A percentile compares a stretch with the other conserved stretches of the same genome.
phyloP scores from a whole-genome alignment of 306 rosid genomes.

The Vigna trinervia region DNA sequence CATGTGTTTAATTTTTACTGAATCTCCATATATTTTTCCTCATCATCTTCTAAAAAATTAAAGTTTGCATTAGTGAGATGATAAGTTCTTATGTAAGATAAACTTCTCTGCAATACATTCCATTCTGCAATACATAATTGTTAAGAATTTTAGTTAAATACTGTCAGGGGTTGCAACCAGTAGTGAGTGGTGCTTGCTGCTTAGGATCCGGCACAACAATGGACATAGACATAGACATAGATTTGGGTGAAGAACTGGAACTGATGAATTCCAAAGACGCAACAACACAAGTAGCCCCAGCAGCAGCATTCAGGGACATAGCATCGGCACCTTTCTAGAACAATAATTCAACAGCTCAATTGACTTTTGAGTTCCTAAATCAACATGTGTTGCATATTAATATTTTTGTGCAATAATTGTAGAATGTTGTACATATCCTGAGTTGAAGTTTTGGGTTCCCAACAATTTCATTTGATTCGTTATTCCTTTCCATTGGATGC shows the following conservation, averaged over 20 bases:
- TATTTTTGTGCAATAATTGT: neutral
- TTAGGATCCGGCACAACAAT: constrained; percentile 25
- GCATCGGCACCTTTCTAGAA: constrained; percentile 73
- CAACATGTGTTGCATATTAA: neutral
- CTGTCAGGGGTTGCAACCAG: constrained; percentile 72
- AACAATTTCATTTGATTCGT: neutral
- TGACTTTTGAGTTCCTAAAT: neutral
- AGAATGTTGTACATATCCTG: constrained; percentile 1
- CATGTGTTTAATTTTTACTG: no score
- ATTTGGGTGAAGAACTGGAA: constrained; percentile 37
- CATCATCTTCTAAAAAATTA: no score
- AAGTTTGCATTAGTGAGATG: no score
- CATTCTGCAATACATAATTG: no score
- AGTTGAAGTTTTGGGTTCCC: constrained; percentile 37
- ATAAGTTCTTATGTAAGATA: no score
- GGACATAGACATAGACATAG: constrained; percentile 38
- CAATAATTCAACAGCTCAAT: neutral
- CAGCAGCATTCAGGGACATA: constrained; percentile 47
- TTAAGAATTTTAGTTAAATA: neutral
- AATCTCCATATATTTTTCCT: no score
- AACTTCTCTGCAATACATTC: no score
- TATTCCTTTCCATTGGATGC: constrained; percentile 2
- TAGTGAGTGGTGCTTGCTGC: constrained; percentile 47
- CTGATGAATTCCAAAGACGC: neutral
- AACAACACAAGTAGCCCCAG: neutral